Conservation (phyloP, 2,329 filamentous ascomycete species). For the Bipolaris oryzae region DNA sequence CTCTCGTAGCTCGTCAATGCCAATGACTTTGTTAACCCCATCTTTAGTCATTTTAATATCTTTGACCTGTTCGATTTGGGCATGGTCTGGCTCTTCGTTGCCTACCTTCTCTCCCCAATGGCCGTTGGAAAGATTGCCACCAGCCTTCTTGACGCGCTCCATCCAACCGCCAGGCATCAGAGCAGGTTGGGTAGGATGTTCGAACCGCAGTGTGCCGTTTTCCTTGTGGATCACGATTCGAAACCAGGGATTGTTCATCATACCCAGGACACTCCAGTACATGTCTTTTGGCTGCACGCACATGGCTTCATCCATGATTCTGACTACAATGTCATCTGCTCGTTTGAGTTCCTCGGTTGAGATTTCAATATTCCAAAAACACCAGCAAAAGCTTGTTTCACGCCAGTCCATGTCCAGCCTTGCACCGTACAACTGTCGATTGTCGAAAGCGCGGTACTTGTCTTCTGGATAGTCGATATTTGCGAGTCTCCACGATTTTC, state of each 20-base stretch:
- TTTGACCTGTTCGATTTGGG: slow-evolving; percentile 58
- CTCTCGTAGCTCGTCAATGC: slow-evolving; percentile 71
- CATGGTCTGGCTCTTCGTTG: slow-evolving; percentile 54
- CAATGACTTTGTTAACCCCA: slow-evolving; percentile 66
- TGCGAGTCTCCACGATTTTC: slow-evolving; percentile 78
- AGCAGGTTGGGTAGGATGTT: slow-evolving; percentile 85
- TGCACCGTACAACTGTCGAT: slow-evolving; percentile 75
- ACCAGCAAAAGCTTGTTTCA: slow-evolving; percentile 88
- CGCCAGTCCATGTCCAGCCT: slow-evolving; percentile 80
- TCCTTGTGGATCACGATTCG: slow-evolving; percentile 77
- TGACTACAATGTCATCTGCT: slow-evolving; percentile 76
- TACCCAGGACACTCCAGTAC: slow-evolving; percentile 94
- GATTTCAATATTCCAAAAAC: slow-evolving; percentile 82
- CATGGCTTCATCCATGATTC: slow-evolving; percentile 90
- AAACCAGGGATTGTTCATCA: slow-evolving; percentile 99
- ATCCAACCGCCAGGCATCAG: slow-evolving; percentile 86
- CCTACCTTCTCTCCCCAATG: slow-evolving; percentile 79
- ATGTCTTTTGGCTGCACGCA: slow-evolving; percentile 87
- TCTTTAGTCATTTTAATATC: slow-evolving; percentile 81
- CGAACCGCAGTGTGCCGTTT: slow-evolving; percentile 69
- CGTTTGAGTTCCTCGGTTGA: slow-evolving; percentile 64
- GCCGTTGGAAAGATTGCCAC: slow-evolving; percentile 79
- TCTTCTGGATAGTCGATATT: slow-evolving; percentile 85
- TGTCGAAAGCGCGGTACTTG: slow-evolving; percentile 70
- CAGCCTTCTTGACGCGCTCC: slow-evolving; percentile 83